Base-by-base conservation (phyloP, 495 filamentous ascomycete genomes). In the Aspergillus kassunensis region DNA sequence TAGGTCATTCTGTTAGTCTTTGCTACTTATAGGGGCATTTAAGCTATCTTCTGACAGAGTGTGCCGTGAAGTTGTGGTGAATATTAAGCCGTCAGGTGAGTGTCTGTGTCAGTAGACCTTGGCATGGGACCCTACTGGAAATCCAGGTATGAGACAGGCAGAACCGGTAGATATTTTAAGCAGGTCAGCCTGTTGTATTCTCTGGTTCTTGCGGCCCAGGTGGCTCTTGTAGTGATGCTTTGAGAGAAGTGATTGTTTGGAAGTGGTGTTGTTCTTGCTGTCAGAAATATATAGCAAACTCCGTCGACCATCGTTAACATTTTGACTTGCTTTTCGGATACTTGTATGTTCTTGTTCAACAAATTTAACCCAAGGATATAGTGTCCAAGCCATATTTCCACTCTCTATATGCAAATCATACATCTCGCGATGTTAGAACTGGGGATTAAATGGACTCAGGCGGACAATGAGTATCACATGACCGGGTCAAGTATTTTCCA, bases 21-120 rank as follows among this genome's bases (percentile, higher is more conserved):
- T 33, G 7, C 2, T 33, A 3, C 10, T 33, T 3, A 11, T 6
- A 33, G 30, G 30, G 30, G 34, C n/a, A n/a, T n/a, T n/a, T 2
- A 4, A 18, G 5, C 2, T 36, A 19, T 36, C 34, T 36, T 36
- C 34, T 36, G 34, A 36, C 34, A 36, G 34, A 9, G 4, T 6
- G 15, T 6, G n/a, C 34, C 5, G 3, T 49, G 34, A 49, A 27
- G 21, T 18, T 29, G 34, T 13, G 31, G 23, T 36, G 44, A 47
- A 35, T 35, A 33, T 23, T n/a, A n/a, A n/a, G 11, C 1, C 42
- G 48, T 51, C 48, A 51, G 48, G 36, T 42, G 48, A 12, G 30
- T 11, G 7, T 11, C 3, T 6, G 30, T 6, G 30, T 33, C 30
- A 33, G 30, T 33, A 10, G 30, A 4, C 4, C 30, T 3, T n/a